These are phyloP conservation scores for Knufia fluminis DNA, from an alignment of 2,329 filamentous ascomycete genomes.

Conservation along the genomic window DNA sequence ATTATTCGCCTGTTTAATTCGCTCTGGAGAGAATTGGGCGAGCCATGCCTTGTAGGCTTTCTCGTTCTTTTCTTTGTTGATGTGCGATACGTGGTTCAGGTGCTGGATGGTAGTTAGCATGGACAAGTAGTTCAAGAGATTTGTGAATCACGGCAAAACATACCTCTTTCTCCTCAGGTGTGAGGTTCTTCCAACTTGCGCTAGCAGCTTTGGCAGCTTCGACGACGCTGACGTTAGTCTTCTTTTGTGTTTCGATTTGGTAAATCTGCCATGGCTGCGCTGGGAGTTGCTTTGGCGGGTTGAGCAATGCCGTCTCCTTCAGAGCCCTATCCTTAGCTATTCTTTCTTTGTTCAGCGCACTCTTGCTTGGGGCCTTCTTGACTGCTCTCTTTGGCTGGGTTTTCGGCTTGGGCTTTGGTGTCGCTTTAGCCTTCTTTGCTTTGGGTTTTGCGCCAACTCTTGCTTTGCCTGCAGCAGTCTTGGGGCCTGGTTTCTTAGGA, in stretches of 20 bases:
- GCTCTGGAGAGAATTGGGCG: slow-evolving; percentile 42
- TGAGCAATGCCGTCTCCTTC: slow-evolving; percentile 26
- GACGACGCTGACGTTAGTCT: neutral
- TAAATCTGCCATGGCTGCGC: neutral
- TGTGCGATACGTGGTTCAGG: slow-evolving; percentile 43
- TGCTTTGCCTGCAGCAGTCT: slow-evolving; percentile 20
- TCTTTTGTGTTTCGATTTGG: neutral
- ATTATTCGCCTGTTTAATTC: slow-evolving; percentile 51
- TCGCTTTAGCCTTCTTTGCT: slow-evolving; percentile 24
- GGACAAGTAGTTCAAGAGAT: neutral
- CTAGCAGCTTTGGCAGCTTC: slow-evolving; percentile 11
- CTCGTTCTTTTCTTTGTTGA: slow-evolving; percentile 37
- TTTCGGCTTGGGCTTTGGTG: slow-evolving; percentile 23
- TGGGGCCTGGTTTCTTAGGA: slow-evolving; percentile 12
- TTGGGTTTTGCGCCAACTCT: slow-evolving; percentile 23
- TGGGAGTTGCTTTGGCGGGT: slow-evolving; percentile 5
- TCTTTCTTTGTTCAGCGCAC: slow-evolving; percentile 20
- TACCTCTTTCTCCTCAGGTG: slow-evolving; percentile 31
- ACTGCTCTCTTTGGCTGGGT: slow-evolving; percentile 25
- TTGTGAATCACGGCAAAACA: slow-evolving; percentile 3
- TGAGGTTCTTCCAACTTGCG: slow-evolving; percentile 28
- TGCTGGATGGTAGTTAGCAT: slow-evolving; percentile 27
- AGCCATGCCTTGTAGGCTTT: slow-evolving; percentile 47
- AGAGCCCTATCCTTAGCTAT: slow-evolving; percentile 28
- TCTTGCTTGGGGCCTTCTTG: slow-evolving; percentile 23